A percentile compares a stretch with the other conserved stretches of the same genome.
Evolutionary conservation across 148 eudicot genomes (phyloP).

Genomic region (Pouteria glomerata): DNA sequence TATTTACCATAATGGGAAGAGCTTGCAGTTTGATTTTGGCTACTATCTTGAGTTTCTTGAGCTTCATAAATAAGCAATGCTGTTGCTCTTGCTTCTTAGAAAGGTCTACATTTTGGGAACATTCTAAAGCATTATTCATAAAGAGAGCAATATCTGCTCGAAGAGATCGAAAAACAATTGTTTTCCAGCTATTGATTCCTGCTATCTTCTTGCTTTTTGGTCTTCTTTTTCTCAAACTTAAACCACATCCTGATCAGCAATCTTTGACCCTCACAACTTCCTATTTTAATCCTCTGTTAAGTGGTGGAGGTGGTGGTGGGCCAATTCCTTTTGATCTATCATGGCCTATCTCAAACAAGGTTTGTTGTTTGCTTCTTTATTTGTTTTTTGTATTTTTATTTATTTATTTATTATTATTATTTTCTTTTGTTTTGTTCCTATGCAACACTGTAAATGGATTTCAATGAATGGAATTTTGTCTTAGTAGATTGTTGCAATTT

Average conservation of each 20-base stretch:
- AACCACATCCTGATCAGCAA: slow-evolving; percentile 88
- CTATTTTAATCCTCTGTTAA: slow-evolving; percentile 76
- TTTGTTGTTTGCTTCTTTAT: slow-evolving; percentile 20
- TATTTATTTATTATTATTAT: too few species aligned
- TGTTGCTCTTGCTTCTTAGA: slow-evolving; percentile 60
- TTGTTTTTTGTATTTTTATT: too few species aligned
- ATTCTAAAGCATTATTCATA: slow-evolving; percentile 73
- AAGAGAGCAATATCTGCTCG: slow-evolving; percentile 85
- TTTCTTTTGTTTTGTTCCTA: background rate
- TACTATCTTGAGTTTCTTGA: slow-evolving; percentile 44
- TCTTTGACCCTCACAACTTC: slow-evolving; percentile 80
- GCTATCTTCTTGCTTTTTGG: slow-evolving; percentile 78
- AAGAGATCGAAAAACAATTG: slow-evolving; percentile 85
- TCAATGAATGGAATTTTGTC: background rate
- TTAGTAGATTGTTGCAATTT: background rate
- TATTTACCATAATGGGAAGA: slow-evolving; percentile 42
- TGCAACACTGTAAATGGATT: background rate
- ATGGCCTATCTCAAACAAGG: slow-evolving; percentile 59
- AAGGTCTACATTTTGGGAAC: slow-evolving; percentile 88
- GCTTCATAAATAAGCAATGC: slow-evolving; percentile 54
- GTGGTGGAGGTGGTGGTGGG: slow-evolving; percentile 92
- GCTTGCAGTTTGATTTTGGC: slow-evolving; percentile 42
- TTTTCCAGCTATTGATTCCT: slow-evolving; percentile 91
- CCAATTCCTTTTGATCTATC: slow-evolving; percentile 91
- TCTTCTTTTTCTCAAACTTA: slow-evolving; percentile 74